A percentile compares a stretch with the other conserved stretches of the same genome.
Evolutionary conservation across 495 filamentous ascomycete species (phyloP).

Genomic region (Aspergillus bridgeri): DNA sequence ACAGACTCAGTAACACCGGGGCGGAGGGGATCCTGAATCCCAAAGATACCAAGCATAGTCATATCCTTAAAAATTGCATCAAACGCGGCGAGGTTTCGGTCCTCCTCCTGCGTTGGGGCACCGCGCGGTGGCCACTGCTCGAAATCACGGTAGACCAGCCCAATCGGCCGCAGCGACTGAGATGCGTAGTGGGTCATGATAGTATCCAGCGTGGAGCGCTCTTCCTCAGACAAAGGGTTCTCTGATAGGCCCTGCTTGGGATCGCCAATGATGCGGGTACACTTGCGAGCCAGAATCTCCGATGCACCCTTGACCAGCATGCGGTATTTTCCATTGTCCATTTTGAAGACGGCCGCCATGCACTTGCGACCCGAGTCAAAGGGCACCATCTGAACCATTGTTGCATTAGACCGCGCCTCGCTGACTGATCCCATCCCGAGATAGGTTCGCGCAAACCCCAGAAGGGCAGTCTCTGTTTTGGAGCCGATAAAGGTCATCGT

Average conservation of each 20-base stretch:
- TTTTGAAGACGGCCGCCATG: conserved; percentile 76
- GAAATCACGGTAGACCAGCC: conserved; percentile 82
- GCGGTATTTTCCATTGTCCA: conserved; percentile 62
- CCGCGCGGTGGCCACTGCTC: conserved; percentile 80
- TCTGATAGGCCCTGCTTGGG: conserved; percentile 59
- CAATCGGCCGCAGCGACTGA: conserved; percentile 83
- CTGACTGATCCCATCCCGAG: conserved; percentile 70
- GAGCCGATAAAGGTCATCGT: conserved; percentile 73
- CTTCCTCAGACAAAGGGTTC: conserved; percentile 52
- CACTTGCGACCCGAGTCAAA: conserved; percentile 88
- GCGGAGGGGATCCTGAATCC: conserved; percentile 85
- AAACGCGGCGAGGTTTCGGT: conserved; percentile 68
- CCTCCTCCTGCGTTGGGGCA: conserved; percentile 61
- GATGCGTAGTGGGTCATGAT: conserved; percentile 76
- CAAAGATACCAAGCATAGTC: conserved; percentile 74
- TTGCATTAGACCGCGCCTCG: conserved; percentile 66
- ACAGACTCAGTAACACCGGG: conserved; percentile 74
- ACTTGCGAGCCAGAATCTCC: conserved; percentile 74
- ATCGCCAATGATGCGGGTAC: conserved; percentile 67
- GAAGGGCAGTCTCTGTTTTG: conserved; percentile 84
- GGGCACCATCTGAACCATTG: conserved; percentile 70
- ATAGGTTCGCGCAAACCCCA: conserved; percentile 69
- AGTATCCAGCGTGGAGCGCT: conserved; percentile 55
- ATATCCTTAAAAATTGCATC: conserved; percentile 77
- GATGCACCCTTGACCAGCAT: conserved; percentile 88